Conservation (phyloP, 495 filamentous ascomycete genomes). For the Aspergillus hancockii region DNA sequence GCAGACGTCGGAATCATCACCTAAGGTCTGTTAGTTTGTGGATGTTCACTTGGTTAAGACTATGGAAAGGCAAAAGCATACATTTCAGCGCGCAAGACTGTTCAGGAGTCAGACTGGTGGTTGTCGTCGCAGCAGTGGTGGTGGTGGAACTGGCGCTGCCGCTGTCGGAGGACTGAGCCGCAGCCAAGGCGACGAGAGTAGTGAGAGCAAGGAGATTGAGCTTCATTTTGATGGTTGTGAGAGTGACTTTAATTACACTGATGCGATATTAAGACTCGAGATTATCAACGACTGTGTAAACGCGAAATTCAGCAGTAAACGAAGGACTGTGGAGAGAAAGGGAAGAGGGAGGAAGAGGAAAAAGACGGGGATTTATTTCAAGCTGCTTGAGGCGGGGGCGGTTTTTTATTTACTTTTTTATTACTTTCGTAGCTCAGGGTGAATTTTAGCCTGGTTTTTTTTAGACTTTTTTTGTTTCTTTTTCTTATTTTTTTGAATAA, state of each 20-base stretch:
- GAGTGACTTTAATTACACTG: constrained; percentile 18
- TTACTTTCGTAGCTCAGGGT: background rate
- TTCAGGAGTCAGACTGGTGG: constrained; percentile 26
- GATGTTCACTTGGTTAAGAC: background rate
- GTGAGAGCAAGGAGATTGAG: constrained; percentile 40
- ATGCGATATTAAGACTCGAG: constrained; percentile 9
- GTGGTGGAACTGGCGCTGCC: constrained; percentile 22
- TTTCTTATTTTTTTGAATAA: constrained; percentile 5
- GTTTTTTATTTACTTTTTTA: background rate
- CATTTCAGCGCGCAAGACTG: constrained; percentile 37
- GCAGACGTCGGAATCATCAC: constrained; percentile 34
- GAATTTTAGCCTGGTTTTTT: background rate
- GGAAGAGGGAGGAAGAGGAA: constrained; percentile 8
- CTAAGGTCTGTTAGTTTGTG: constrained; percentile 20
- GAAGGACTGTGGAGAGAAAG: constrained; percentile 16
- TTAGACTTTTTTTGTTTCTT: background rate
- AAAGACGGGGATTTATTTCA: constrained; percentile 3
- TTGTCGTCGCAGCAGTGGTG: constrained; percentile 20
- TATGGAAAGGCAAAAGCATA: constrained; percentile 22
- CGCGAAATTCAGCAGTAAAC: constrained; percentile 11
- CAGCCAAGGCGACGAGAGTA: constrained; percentile 37
- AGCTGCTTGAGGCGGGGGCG: background rate
- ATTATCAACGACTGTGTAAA: constrained; percentile 17
- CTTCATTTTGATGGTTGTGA: constrained; percentile 39
- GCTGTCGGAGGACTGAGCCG: constrained; percentile 22